A percentile compares a stretch with the other conserved stretches of the same genome.
These are phyloP conservation scores for Candida ulmi DNA, from an alignment of 805 yeast genomes.

Conservation along the genomic window DNA sequence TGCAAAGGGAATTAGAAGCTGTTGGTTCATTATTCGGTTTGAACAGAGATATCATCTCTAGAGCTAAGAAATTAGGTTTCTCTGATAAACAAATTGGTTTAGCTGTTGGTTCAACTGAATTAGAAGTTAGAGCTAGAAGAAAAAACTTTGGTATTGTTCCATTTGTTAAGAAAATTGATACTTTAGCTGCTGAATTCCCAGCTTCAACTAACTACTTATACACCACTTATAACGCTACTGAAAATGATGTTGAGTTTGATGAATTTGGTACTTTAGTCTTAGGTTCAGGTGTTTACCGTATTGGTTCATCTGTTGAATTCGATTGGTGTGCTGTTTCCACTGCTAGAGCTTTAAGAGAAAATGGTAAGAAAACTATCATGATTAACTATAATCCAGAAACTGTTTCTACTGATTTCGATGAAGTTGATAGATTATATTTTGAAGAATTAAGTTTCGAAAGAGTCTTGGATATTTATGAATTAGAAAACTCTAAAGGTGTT, in stretches of 20 bases:
- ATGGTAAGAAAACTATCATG: slow-evolving; percentile 90
- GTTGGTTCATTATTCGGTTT: slow-evolving; percentile 53
- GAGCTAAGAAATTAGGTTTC: slow-evolving; percentile 92
- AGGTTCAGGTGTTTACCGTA: slow-evolving; percentile 99
- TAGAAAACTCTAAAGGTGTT: slow-evolving; percentile 85
- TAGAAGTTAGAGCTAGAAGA: slow-evolving; percentile 78
- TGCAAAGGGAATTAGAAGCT: slow-evolving; percentile 75
- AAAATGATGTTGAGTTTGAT: slow-evolving; percentile 76
- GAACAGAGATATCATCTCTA: slow-evolving; percentile 60
- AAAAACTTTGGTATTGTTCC: slow-evolving; percentile 78
- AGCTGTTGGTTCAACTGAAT: slow-evolving; percentile 68
- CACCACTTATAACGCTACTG: slow-evolving; percentile 91
- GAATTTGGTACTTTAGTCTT: slow-evolving; percentile 91
- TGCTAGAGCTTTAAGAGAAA: slow-evolving; percentile 85
- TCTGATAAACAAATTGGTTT: slow-evolving; percentile 89
- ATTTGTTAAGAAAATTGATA: slow-evolving; percentile 94
- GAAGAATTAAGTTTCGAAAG: slow-evolving; percentile 95
- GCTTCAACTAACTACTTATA: slow-evolving; percentile 93
- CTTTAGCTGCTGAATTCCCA: slow-evolving; percentile 98
- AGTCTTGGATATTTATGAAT: slow-evolving; percentile 94
- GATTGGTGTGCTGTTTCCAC: slow-evolving; percentile 99
- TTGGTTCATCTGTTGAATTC: slow-evolving; percentile 97
- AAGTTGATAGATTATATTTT: slow-evolving; percentile 93
- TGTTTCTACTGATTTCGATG: slow-evolving; percentile 96
- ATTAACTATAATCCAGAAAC: slow-evolving; percentile 98